Conservation (phyloP, 2,329 filamentous ascomycete genomes). For the Pezicula neosporulosa region DNA sequence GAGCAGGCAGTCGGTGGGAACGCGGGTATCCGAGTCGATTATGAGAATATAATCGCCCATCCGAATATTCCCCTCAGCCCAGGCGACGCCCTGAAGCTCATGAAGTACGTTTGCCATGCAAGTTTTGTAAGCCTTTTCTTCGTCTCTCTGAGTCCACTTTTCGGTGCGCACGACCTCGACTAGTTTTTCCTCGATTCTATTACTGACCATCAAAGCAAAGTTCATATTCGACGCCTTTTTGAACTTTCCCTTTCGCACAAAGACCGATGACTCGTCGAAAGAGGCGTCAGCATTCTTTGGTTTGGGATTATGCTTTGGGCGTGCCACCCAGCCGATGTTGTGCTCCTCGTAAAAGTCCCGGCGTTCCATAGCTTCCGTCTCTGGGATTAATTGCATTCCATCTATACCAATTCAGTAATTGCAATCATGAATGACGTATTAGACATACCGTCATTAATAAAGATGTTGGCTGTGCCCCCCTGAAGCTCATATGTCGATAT, state of each 20-base stretch:
- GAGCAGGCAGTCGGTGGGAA: conserved; percentile 72
- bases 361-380: conserved; percentile 42
- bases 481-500: conserved; percentile 56
- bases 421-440: neutral
- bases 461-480: conserved; percentile 63
- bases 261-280: conserved; percentile 33
- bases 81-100: conserved; percentile 46
- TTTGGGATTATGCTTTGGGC: conserved; percentile 38
- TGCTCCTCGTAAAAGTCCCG: conserved; percentile 55
- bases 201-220: conserved; percentile 35
- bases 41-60: conserved; percentile 63
- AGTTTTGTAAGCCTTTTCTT: conserved; percentile 43
- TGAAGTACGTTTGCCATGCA: conserved; percentile 47
- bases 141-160: conserved; percentile 28
- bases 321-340: conserved; percentile 54
- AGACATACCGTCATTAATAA: conserved; percentile 65
- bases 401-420: neutral
- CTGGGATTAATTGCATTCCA: conserved; percentile 49
- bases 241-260: conserved; percentile 58
- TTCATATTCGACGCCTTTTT: conserved; percentile 76
- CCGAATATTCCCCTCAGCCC: conserved; percentile 58
- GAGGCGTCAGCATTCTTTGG: neutral
- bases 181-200: conserved; percentile 42
- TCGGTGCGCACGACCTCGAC: conserved; percentile 5
- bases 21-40: conserved; percentile 67